These are phyloP conservation scores for Syncephalastrum racemosum DNA, from an alignment of 371 early-diverging fungal species.

Conservation along the genomic window DNA sequence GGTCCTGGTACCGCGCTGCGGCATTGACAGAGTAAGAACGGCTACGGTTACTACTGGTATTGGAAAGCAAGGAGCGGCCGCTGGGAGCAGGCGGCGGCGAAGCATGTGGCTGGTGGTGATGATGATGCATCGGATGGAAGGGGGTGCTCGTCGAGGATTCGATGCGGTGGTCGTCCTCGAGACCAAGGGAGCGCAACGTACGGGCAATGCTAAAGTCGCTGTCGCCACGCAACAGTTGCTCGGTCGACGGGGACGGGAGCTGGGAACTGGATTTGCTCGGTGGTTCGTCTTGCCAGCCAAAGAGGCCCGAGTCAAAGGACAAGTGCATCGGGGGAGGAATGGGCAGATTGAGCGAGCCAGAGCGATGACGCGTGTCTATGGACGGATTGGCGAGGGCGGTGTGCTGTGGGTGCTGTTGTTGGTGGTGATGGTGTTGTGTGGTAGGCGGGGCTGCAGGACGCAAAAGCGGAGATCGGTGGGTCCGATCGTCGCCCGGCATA, in stretches of 20 bases:
- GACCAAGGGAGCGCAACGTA: constrained; percentile 73
- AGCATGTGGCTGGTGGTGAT: constrained; percentile 26
- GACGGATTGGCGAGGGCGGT: constrained; percentile 8
- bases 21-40: constrained; percentile 79
- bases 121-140: constrained; percentile 28
- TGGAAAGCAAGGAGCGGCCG: no score
- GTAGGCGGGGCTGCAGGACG: constrained; percentile 13
- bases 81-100: constrained; percentile 19
- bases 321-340: constrained; percentile 53
- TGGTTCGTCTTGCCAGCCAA: constrained; percentile 40
- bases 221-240: constrained; percentile 58
- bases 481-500: constrained; percentile 16
- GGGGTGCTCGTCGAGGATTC: not conserved
- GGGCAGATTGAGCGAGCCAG: constrained; percentile 63
- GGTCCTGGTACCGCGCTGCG: constrained; percentile 55
- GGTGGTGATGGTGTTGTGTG: constrained; percentile 1
- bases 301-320: constrained; percentile 66
- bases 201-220: constrained; percentile 67
- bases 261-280: constrained; percentile 11
- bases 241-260: constrained; percentile 55
- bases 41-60: constrained; percentile 39
- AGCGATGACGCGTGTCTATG: constrained; percentile 36
- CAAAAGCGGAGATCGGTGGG: constrained; percentile 29
- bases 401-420: constrained; percentile 8
- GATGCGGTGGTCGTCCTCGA: constrained; percentile 58